Percentiles rank a stretch among this genome's conserved stretches.
These are phyloP conservation scores for Tylopilus felleus DNA, from an alignment of 768 basidiomycete genomes.

Conservation along the genomic window DNA sequence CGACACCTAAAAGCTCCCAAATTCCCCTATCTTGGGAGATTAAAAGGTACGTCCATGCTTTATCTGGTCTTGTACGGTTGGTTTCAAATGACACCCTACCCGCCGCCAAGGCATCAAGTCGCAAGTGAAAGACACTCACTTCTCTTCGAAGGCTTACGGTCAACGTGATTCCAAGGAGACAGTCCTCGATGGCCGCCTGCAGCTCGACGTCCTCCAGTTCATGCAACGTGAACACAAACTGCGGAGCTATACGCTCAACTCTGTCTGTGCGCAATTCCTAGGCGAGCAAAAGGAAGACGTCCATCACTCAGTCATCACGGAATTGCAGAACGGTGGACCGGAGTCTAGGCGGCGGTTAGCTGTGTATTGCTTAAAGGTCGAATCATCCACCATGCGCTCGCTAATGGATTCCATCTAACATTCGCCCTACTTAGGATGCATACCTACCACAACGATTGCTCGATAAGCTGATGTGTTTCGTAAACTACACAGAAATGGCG, in stretches of 20 bases:
- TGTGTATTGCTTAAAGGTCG: slow-evolving; percentile 95
- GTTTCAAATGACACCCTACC: slow-evolving; percentile 4
- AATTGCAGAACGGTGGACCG: slow-evolving; percentile 93
- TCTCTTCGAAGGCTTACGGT: slow-evolving; percentile 97
- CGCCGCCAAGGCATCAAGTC: slow-evolving; percentile 59
- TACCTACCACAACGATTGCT: slow-evolving; percentile 94
- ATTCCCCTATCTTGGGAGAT: slow-evolving; percentile 74
- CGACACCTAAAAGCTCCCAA: slow-evolving; percentile 66
- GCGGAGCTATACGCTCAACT: slow-evolving; percentile 94
- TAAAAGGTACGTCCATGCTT: slow-evolving; percentile 52
- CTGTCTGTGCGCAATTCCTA: slow-evolving; percentile 95
- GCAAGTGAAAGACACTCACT: slow-evolving; percentile 89
- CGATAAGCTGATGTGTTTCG: slow-evolving; percentile 98
- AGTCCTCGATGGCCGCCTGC: slow-evolving; percentile 83
- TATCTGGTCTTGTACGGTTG: background rate
- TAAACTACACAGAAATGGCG: slow-evolving; percentile 99
- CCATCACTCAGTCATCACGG: slow-evolving; percentile 97
- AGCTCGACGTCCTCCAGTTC: slow-evolving; percentile 93
- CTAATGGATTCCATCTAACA: slow-evolving; percentile 1
- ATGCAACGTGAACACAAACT: slow-evolving; percentile 99
- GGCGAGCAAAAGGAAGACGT: slow-evolving; percentile 99
- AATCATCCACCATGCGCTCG: background rate
- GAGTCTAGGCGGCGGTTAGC: slow-evolving; percentile 91
- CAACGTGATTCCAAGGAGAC: slow-evolving; percentile 97
- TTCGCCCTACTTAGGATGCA: slow-evolving; percentile 64